Evolutionary conservation across 2,329 filamentous ascomycete species (phyloP), one percentile per base, ranked within the genome.

Genomic region (Epichloe uncinata): DNA sequence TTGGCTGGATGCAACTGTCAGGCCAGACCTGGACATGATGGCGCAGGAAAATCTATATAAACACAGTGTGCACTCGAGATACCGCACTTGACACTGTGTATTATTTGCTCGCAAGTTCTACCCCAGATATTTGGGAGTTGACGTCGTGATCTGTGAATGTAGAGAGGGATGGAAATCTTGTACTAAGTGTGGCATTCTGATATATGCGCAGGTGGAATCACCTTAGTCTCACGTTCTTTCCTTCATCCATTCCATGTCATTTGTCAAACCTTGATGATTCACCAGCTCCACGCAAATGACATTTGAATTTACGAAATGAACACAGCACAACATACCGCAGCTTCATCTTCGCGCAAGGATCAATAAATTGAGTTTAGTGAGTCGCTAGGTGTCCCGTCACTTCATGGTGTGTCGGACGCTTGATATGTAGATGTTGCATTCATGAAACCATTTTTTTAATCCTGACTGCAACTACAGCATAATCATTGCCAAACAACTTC

Each of bases 381-480:
- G 9, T 4, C 9, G 30, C 30, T 30, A 11, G 30, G 38, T 30
- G 15, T 30, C 13, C 8, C 15, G 18, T n/a, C 20, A 26, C 22
- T 5, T 26, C 38, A 42, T 22, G 15, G 16, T 9, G 5, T 22
- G 33, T 36, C 9, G 7, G 18, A 8, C 3, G 12, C 16, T 34
- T 42, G 7, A 44, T 48, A 45, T 45, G 33, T 45, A 40, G 12
- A 52, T 50, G 53, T 62, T 67, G 61, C 63, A 61, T 62, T 68
- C 68, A 63, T 68, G 62, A 68, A 66, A 26, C 35, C 38, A 64
- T 61, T 63, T 64, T 13, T 67, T 63, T 63, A 64, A 69, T 69
- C 60, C 63, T 60, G 64, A 68, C 66, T 71, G 68, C 66, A 65
- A 68, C 66, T 69, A 69, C 68, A 65, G 63, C 64, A 69, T 66